A percentile compares a stretch with the other conserved stretches of the same genome.
These are phyloP conservation scores for Syzygium syzygioides DNA, from an alignment of 441 rosid genomes.

Conservation along the genomic window DNA sequence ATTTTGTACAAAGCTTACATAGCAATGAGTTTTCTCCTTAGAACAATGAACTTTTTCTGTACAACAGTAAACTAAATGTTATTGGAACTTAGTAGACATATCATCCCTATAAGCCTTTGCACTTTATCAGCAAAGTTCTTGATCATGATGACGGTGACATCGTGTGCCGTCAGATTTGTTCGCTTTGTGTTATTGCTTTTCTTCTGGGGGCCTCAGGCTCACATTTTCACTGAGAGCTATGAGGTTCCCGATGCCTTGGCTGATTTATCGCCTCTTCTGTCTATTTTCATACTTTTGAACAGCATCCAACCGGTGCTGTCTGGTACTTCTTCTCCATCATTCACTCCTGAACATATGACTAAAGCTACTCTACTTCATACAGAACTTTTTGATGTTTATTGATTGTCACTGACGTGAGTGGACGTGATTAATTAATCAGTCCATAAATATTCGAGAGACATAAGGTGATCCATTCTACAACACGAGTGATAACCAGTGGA, in stretches of 20 bases:
- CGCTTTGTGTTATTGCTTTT: slow-evolving; percentile 29
- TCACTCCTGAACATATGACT: neutral
- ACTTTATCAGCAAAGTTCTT: slow-evolving; percentile 26
- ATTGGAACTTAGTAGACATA: neutral
- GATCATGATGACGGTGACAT: slow-evolving; percentile 20
- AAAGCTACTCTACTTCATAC: neutral
- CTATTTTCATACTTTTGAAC: slow-evolving; percentile 40
- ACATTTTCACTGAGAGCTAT: slow-evolving; percentile 31
- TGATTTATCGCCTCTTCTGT: slow-evolving; percentile 34
- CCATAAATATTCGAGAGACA: neutral
- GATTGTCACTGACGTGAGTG: neutral
- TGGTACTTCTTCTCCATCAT: slow-evolving; percentile 7
- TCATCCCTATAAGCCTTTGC: neutral
- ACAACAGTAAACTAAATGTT: neutral
- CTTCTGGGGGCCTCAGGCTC: slow-evolving; percentile 26
- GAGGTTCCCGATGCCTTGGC: slow-evolving; percentile 32
- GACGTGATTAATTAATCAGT: neutral
- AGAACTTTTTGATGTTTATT: neutral
- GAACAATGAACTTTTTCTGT: neutral
- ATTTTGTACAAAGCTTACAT: neutral
- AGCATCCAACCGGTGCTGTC: slow-evolving; percentile 60
- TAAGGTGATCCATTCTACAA: neutral
- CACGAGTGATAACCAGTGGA: neutral
- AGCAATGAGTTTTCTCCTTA: neutral
- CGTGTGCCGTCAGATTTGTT: slow-evolving; percentile 29